Evolutionary conservation across 2,329 filamentous ascomycete genomes (phyloP).

Genomic region (Botrytis pseudocinerea): DNA sequence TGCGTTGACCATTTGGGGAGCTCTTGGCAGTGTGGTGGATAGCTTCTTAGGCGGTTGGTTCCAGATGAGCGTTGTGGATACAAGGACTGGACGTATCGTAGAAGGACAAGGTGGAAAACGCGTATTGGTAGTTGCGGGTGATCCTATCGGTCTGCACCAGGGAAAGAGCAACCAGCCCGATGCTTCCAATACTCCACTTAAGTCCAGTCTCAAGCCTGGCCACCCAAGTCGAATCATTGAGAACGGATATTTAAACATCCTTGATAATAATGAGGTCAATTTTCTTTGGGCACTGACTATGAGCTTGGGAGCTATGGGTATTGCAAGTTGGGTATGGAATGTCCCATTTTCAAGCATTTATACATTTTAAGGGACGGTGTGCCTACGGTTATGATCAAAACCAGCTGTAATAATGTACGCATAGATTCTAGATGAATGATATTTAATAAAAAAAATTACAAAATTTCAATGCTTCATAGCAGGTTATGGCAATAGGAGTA

Average conservation of each 20-base stretch:
- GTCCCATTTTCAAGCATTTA: conserved; percentile 46
- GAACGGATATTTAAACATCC: conserved; percentile 65
- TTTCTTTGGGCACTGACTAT: conserved; percentile 83
- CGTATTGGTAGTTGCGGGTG: conserved; percentile 48
- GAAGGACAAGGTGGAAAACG: conserved; percentile 76
- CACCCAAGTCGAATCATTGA: conserved; percentile 56
- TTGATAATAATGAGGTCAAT: conserved; percentile 97
- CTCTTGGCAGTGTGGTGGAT: conserved; percentile 80
- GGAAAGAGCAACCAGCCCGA: conserved; percentile 48
- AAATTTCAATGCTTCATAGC: background rate
- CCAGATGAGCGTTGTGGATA: conserved; percentile 84
- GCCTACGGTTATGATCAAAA: background rate
- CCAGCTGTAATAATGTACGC: background rate
- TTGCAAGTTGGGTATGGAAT: conserved; percentile 62
- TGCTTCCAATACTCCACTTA: conserved; percentile 51
- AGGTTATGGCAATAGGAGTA: background rate
- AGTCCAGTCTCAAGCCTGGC: conserved; percentile 54
- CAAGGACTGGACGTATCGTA: conserved; percentile 80
- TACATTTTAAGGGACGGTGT: background rate
- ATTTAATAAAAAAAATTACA: no score
- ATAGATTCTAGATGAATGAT: background rate
- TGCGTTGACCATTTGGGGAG: conserved; percentile 68
- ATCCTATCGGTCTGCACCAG: conserved; percentile 39
- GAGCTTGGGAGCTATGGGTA: conserved; percentile 74
- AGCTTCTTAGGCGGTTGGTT: conserved; percentile 82